Conservation (phyloP, 2,329 filamentous ascomycete genomes). For the Colletotrichum graminicola region DNA sequence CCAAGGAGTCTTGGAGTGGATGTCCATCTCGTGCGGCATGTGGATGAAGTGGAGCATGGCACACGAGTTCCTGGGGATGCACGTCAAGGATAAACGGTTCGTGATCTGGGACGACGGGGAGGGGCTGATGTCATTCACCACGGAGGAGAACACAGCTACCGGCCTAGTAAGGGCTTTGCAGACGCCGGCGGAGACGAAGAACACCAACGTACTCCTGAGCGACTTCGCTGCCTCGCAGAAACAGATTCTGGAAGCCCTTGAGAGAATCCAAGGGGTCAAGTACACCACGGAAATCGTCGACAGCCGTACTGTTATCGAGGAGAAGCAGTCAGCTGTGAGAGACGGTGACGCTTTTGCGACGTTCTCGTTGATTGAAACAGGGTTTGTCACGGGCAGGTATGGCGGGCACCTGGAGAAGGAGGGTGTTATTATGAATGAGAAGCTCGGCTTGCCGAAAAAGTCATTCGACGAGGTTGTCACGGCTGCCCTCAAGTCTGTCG, state of each 20-base stretch:
- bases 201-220: constrained; percentile 49
- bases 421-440: constrained; percentile 50
- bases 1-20: constrained; percentile 14
- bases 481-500: neutral
- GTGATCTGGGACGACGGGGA: constrained; percentile 52
- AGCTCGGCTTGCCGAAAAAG: constrained; percentile 46
- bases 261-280: constrained; percentile 62
- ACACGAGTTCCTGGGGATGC: constrained; percentile 42
- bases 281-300: constrained; percentile 47
- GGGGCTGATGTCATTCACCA: constrained; percentile 50
- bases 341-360: constrained; percentile 46
- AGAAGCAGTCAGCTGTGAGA: constrained; percentile 47
- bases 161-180: constrained; percentile 46
- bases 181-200: constrained; percentile 50
- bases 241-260: constrained; percentile 59
- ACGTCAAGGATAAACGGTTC: constrained; percentile 43
- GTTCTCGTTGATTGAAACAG: constrained; percentile 49
- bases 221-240: constrained; percentile 51
- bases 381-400: constrained; percentile 49
- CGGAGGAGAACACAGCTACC: constrained; percentile 51
- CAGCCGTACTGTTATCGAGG: constrained; percentile 45
- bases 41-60: constrained; percentile 36
- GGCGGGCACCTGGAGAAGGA: constrained; percentile 51
- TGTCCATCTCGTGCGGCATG: constrained; percentile 41
- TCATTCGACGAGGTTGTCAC: constrained; percentile 2